phyloP scores from a whole-genome alignment of 768 basidiomycete genomes.

The Termitomyces sp. region DNA sequence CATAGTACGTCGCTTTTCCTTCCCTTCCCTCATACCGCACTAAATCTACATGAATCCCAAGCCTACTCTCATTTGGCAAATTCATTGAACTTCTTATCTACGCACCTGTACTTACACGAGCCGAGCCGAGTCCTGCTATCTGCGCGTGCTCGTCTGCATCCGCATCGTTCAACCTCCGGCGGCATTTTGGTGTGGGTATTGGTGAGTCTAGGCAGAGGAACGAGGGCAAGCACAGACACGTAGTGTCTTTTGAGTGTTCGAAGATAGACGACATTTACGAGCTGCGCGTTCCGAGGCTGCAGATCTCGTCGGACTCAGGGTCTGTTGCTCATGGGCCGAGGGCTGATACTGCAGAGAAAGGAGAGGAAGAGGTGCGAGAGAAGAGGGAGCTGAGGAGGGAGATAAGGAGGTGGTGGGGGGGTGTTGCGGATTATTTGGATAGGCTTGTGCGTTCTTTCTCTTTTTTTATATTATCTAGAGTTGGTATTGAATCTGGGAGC shows the following conservation, averaged over 20 bases:
- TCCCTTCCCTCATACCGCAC: background rate
- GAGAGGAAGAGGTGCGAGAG: slow-evolving; percentile 28
- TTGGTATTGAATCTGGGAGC: background rate
- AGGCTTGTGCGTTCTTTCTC: slow-evolving; percentile 38
- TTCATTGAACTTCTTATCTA: background rate
- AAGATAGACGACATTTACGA: slow-evolving; percentile 46
- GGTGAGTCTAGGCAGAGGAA: background rate
- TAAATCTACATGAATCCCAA: slow-evolving; percentile 12
- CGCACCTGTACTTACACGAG: background rate
- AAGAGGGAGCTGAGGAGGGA: slow-evolving; percentile 50
- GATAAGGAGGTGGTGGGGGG: slow-evolving; percentile 65
- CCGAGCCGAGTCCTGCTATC: background rate
- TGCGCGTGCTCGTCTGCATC: background rate
- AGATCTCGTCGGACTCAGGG: slow-evolving; percentile 29
- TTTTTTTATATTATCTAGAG: background rate
- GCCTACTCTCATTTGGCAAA: background rate
- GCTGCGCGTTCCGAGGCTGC: slow-evolving; percentile 23
- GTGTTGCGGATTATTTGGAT: slow-evolving; percentile 54
- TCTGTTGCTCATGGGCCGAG: background rate
- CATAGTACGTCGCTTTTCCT: background rate
- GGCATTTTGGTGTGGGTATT: background rate
- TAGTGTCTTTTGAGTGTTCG: slow-evolving; percentile 41
- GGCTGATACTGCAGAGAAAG: background rate
- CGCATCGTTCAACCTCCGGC: background rate
- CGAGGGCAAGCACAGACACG: background rate